Percentiles rank a stretch among this genome's conserved stretches.
Evolutionary conservation across 1,284 basidiomycete genomes (phyloP).

Genomic region (Xerocomus minutiporus): DNA sequence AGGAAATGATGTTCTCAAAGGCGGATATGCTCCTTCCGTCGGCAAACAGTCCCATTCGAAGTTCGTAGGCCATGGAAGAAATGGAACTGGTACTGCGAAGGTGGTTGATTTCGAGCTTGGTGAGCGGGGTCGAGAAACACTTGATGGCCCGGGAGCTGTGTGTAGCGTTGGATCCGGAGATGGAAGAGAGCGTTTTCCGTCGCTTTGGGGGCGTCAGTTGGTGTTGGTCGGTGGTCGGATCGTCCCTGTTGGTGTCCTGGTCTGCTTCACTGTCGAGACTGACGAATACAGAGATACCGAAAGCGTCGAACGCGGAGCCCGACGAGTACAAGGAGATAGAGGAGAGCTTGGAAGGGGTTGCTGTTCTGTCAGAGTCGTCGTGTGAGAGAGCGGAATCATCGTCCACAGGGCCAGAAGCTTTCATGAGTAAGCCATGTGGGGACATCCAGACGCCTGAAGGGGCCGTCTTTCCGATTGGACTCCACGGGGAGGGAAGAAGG

Average conservation of each 20-base stretch:
- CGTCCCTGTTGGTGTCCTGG: neutral
- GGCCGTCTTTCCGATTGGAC: conserved; percentile 17
- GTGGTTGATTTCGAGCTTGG: conserved; percentile 12
- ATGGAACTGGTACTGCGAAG: conserved; percentile 21
- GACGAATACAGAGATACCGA: conserved; percentile 22
- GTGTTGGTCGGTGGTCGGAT: conserved; percentile 1
- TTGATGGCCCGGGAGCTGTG: conserved; percentile 10
- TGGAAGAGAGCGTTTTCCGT: conserved; percentile 16
- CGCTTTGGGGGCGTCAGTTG: conserved; percentile 12
- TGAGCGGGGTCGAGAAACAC: conserved; percentile 18
- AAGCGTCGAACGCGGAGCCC: conserved; percentile 14
- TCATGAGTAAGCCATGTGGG: conserved; percentile 17
- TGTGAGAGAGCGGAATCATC: neutral
- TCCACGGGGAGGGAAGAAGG: conserved; percentile 32
- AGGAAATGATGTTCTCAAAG: conserved; percentile 26
- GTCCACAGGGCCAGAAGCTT: conserved; percentile 15
- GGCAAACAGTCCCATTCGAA: conserved; percentile 24
- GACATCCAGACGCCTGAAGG: conserved; percentile 27
- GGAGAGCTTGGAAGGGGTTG: conserved; percentile 5
- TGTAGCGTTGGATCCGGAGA: neutral
- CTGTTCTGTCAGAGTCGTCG: neutral
- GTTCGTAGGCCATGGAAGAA: conserved; percentile 29
- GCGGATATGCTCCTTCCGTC: conserved; percentile 24
- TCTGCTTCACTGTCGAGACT: conserved; percentile 5
- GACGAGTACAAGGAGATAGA: conserved; percentile 15